These are phyloP conservation scores for Pseudogymnoascus sp. DNA, from an alignment of 2,329 filamentous ascomycete species.

Conservation along the genomic window DNA sequence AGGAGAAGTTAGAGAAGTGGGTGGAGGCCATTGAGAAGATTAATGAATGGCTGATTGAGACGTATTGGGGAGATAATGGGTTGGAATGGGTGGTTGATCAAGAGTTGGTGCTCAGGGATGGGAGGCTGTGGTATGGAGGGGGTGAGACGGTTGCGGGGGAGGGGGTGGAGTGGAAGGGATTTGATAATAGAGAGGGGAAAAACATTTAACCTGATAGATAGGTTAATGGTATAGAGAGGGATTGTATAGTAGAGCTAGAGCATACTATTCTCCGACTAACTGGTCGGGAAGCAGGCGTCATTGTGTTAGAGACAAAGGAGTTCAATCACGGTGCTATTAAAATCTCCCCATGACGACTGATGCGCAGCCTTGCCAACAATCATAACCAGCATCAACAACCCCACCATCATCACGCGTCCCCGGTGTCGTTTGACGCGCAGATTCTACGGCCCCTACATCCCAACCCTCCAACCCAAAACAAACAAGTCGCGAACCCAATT, in stretches of 20 bases:
- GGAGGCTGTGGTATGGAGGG: constrained; percentile 79
- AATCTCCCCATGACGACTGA: neutral
- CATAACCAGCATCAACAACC: neutral
- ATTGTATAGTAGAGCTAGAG: neutral
- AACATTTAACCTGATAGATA: neutral
- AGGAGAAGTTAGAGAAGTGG: constrained; percentile 47
- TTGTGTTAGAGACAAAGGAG: no score
- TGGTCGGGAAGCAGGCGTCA: no score
- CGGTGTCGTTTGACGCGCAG: neutral
- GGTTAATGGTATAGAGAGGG: neutral
- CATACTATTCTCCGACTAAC: neutral
- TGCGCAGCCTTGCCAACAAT: neutral
- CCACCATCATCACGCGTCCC: neutral
- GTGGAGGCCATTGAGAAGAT: constrained; percentile 64
- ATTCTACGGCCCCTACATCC: neutral
- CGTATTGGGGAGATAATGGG: constrained; percentile 20
- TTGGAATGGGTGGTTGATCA: neutral
- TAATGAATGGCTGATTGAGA: constrained; percentile 49
- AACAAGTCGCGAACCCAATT: neutral
- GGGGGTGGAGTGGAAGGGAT: constrained; percentile 6
- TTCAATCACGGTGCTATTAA: no score
- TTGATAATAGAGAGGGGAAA: neutral
- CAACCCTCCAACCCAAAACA: neutral
- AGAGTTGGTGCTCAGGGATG: constrained; percentile 60
- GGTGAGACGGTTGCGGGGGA: constrained; percentile 53